Conservation (phyloP, 495 filamentous ascomycete species). For the Lepraria neglecta region DNA sequence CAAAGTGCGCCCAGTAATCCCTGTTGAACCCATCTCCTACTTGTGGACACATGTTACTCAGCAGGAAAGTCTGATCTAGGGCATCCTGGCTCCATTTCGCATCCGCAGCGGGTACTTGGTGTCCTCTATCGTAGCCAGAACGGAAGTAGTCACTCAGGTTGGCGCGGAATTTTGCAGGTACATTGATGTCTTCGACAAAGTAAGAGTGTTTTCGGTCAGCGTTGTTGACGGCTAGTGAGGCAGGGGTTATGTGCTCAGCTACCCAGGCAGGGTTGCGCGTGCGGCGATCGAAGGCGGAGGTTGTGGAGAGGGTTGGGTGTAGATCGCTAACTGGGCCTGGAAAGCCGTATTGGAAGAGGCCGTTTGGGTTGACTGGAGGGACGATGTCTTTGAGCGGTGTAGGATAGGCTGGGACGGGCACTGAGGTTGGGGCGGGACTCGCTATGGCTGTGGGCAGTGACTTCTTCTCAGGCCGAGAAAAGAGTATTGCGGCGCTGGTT, state of each 20-base stretch:
- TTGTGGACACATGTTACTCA: conserved; percentile 96
- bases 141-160: conserved; percentile 89
- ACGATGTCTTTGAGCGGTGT: conserved; percentile 36
- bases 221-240: conserved; percentile 63
- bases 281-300: conserved; percentile 85
- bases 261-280: conserved; percentile 93
- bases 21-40: conserved; percentile 96
- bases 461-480: conserved; percentile 49
- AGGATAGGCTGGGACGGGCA: conserved; percentile 36
- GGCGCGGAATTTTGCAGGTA: conserved; percentile 83
- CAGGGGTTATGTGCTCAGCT: conserved; percentile 93
- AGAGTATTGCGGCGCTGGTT: conserved; percentile 71
- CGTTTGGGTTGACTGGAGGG: conserved; percentile 71
- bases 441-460: conserved; percentile 20
- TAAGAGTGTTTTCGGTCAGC: conserved; percentile 77
- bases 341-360: conserved; percentile 95
- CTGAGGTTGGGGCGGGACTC: conserved; percentile 26
- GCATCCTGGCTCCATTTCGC: conserved; percentile 90
- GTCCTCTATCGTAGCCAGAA: conserved; percentile 69
- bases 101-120: conserved; percentile 91
- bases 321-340: conserved; percentile 85
- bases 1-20: conserved; percentile 98
- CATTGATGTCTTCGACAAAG: conserved; percentile 72
- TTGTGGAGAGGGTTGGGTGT: conserved; percentile 61
- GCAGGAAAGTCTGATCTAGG: conserved; percentile 87